Evolutionary conservation across 176 grass and related monocot genomes (phyloP), one percentile per base, ranked within the genome.

Genomic region (Oryza glaberrima): DNA sequence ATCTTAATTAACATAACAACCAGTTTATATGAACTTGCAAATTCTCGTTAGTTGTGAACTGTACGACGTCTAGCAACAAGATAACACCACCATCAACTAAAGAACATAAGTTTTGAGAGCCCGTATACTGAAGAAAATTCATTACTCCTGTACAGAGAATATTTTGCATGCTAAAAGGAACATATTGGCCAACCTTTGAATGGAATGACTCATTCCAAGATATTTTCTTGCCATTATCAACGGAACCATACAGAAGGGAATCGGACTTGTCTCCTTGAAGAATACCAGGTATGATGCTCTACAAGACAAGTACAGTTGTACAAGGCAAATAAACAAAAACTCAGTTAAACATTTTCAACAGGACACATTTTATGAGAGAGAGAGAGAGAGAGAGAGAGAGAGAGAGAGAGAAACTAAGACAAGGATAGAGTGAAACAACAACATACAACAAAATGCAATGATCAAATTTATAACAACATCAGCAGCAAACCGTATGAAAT

Each of bases 161-260:
- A 25, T 20, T 69, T n/a, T 60, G 61, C 28, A 81, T 12, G 45
- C 15, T 1, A 5, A 26, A 81, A 11, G 15, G 17, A 75, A 68
- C 51, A 72, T 77, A 47, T 19, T 45, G 69, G 64, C 86, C 73
- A 11, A 94, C 96, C 96, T 99, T 99, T 26, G 83, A 84, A 91
- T 99, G 96, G 81, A 99, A 99, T 13, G 94, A 83, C 75, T 99
- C 96, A 0, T 99, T 92, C 96, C 96, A 99, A 80, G 89, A 92
- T 80, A 99, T 99, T 85, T 99, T 99, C 88, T 99, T 99, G 72
- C 96, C 96, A 77, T 99, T 99, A 78, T 99, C 96, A 73, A 99
- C 96, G 45, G 96, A 99, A 72, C 96, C 96, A 74, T 99, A 99
- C 44, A 99, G 72, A 69, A 99, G 96, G 28, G 96, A 99, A 82